These are phyloP conservation scores for Lasiosphaeris hirsuta DNA, from an alignment of 495 filamentous ascomycete species.

Conservation along the genomic window DNA sequence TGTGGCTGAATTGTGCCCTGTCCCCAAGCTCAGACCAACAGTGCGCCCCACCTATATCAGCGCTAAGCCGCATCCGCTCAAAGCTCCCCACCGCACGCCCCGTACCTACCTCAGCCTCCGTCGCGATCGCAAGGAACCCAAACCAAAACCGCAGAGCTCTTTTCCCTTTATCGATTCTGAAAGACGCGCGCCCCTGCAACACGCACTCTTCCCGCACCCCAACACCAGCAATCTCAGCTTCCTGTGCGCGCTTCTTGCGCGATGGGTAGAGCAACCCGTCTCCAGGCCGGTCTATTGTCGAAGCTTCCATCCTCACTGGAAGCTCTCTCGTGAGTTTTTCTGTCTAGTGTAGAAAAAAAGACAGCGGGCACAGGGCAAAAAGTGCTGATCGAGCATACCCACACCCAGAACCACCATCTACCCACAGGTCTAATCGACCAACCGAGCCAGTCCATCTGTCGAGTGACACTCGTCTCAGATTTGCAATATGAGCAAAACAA, in stretches of 20 bases:
- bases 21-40: neutral
- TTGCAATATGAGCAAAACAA: conserved; percentile 33
- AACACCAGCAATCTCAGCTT: neutral
- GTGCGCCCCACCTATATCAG: neutral
- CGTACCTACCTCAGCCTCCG: neutral
- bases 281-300: conserved; percentile 7
- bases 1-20: too few relatives aligned
- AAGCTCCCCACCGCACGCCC: neutral
- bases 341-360: neutral
- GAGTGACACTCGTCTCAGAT: neutral
- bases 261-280: conserved; percentile 26
- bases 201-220: neutral
- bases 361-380: neutral
- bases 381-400: neutral
- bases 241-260: conserved; percentile 27
- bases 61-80: conserved; percentile 3
- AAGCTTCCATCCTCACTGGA: conserved; percentile 17
- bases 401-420: neutral
- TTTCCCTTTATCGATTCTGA: neutral
- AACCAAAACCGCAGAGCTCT: too few relatives aligned
- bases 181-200: neutral
- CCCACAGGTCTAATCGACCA: conserved; percentile 3
- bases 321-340: conserved; percentile 22
- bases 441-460: neutral
- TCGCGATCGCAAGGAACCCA: neutral